phyloP scores from a whole-genome alignment of 257 asterid species.

The Plantago elongata region DNA sequence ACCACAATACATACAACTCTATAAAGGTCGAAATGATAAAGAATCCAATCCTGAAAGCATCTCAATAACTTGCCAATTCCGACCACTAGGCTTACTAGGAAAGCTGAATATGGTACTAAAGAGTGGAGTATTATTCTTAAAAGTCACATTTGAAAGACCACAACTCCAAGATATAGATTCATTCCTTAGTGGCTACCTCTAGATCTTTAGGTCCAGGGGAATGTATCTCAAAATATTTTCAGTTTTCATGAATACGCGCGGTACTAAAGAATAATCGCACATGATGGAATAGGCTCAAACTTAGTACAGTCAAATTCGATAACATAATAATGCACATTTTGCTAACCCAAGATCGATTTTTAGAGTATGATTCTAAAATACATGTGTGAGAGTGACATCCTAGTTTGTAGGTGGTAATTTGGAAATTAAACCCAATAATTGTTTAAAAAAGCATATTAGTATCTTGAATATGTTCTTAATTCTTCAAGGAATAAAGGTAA shows the following conservation, averaged over 20 bases:
- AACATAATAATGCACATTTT: too few species aligned
- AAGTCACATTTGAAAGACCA: conserved; percentile 1
- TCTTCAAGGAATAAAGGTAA: neutral
- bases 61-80: neutral
- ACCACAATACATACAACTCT: too few species aligned
- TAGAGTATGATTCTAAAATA: too few species aligned
- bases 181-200: conserved; percentile 1
- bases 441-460: neutral
- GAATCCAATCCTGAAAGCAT: neutral
- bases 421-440: neutral
- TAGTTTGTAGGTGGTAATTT: neutral
- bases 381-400: too few species aligned
- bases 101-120: conserved; percentile 4
- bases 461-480: neutral
- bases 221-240: too few species aligned
- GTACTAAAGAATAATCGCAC: too few species aligned
- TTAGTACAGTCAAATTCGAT: too few species aligned
- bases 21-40: too few species aligned
- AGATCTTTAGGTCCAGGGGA: neutral
- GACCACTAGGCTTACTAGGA: neutral
- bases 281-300: too few species aligned
- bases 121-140: conserved; percentile 1
- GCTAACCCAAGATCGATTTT: too few species aligned
- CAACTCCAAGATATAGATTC: conserved; percentile 5
- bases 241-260: too few species aligned